Percentiles rank a stretch among this genome's conserved stretches.
Conservation (phyloP, 1,139 yeast species). For the Scheffersomyces stambukii region DNA sequence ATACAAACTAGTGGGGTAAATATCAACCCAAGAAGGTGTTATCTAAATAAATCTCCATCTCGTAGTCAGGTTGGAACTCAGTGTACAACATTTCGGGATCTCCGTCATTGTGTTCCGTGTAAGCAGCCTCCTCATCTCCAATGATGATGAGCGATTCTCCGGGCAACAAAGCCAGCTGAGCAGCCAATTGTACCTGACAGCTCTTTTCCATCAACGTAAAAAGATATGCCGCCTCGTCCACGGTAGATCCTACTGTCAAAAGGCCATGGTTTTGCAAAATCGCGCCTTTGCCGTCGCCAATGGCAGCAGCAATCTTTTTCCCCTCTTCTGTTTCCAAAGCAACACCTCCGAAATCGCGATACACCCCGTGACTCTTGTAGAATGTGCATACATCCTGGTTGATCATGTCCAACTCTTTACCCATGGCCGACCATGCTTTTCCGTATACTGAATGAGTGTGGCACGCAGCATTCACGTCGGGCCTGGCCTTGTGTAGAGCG, state of each 20-base stretch:
- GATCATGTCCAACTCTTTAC: constrained; percentile 69
- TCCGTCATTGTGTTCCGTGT: constrained; percentile 55
- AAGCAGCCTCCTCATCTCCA: constrained; percentile 67
- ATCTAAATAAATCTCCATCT: constrained; percentile 29
- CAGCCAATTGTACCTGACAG: constrained; percentile 69
- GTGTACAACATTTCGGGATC: constrained; percentile 68
- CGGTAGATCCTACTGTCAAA: constrained; percentile 70
- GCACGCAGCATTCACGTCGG: constrained; percentile 78
- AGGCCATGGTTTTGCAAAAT: constrained; percentile 78
- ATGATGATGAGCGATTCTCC: constrained; percentile 31
- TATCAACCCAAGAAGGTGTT: constrained; percentile 13
- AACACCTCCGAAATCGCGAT: constrained; percentile 72
- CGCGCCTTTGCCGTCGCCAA: constrained; percentile 60
- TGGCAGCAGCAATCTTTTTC: constrained; percentile 56
- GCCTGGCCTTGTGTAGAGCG: constrained; percentile 71
- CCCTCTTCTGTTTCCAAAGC: constrained; percentile 78
- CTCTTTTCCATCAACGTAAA: constrained; percentile 65
- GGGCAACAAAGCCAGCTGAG: constrained; percentile 54
- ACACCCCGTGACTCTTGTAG: constrained; percentile 64
- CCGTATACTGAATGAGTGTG: constrained; percentile 77
- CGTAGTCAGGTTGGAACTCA: constrained; percentile 62
- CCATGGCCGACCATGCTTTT: constrained; percentile 71
- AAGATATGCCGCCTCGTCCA: constrained; percentile 79
- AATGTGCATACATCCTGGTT: constrained; percentile 75
- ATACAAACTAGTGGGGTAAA: too few species aligned